Evolutionary conservation across 192 early-diverging fungal genomes (phyloP).

Genomic region (Backusella parvicylindrica): DNA sequence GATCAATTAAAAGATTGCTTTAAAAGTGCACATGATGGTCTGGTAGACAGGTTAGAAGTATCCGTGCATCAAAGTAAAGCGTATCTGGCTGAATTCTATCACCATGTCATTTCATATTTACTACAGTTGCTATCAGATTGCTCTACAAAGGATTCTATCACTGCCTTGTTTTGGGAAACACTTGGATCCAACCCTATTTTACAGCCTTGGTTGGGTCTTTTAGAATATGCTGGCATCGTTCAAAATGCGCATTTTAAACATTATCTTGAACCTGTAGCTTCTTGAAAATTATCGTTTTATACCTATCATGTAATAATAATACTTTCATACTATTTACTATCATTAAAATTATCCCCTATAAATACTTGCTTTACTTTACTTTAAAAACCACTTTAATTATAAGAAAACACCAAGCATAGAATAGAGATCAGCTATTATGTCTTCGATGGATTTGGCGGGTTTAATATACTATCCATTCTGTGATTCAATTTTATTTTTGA

Average conservation of each 20-base stretch:
- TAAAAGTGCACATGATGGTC: neutral
- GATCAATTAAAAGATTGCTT: neutral
- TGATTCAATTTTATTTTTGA: no score
- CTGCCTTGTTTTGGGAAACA: neutral
- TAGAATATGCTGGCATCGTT: neutral
- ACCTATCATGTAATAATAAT: no score
- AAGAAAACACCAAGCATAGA: no score
- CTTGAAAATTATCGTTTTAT: no score
- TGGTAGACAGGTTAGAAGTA: neutral
- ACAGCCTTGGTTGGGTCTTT: neutral
- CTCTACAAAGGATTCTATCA: neutral
- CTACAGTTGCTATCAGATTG: neutral
- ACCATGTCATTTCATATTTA: neutral
- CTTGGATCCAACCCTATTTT: neutral
- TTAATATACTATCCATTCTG: no score
- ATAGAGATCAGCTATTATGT: no score
- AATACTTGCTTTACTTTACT: no score
- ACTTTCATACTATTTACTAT: no score
- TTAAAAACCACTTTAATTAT: no score
- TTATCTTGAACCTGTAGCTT: neutral
- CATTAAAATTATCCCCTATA: no score
- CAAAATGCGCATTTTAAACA: neutral
- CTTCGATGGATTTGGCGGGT: no score
- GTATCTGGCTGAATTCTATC: slow-evolving; percentile 3
- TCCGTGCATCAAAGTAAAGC: neutral